phyloP scores from a whole-genome alignment of 1,284 basidiomycete genomes.

The Hypsizygus ulmarius region DNA sequence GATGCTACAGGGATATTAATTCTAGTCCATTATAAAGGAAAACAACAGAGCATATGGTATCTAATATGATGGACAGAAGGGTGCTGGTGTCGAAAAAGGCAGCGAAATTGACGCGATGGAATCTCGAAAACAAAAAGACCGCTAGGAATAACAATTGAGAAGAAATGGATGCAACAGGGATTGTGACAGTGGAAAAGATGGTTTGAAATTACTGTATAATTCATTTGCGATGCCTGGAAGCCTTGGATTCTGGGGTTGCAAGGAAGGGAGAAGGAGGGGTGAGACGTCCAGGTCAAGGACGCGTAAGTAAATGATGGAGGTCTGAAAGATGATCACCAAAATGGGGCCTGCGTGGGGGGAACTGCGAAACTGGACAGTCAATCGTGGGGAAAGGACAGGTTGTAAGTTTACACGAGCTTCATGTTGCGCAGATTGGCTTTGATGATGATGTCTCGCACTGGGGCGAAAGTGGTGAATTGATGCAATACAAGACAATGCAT shows the following conservation, averaged over 20 bases:
- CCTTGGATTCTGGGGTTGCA: background rate
- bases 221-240: background rate
- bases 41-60: too few species aligned
- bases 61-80: background rate
- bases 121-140: constrained; percentile 8
- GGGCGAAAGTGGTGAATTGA: constrained; percentile 7
- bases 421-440: constrained; percentile 55
- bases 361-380: background rate
- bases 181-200: background rate
- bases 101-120: background rate
- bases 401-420: constrained; percentile 43
- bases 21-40: too few species aligned
- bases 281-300: too few species aligned
- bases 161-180: background rate
- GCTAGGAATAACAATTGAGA: background rate
- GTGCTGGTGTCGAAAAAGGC: background rate
- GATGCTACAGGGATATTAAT: too few species aligned
- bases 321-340: background rate
- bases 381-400: background rate
- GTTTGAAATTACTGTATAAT: background rate
- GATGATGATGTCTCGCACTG: constrained; percentile 64
- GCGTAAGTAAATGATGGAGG: background rate
- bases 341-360: background rate
- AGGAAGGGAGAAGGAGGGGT: background rate
- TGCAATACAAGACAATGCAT: background rate